Evolutionary conservation across 23 red algal genomes (phyloP), one percentile per base, ranked within the genome.

Genomic region (Gracilaria gracilis): DNA sequence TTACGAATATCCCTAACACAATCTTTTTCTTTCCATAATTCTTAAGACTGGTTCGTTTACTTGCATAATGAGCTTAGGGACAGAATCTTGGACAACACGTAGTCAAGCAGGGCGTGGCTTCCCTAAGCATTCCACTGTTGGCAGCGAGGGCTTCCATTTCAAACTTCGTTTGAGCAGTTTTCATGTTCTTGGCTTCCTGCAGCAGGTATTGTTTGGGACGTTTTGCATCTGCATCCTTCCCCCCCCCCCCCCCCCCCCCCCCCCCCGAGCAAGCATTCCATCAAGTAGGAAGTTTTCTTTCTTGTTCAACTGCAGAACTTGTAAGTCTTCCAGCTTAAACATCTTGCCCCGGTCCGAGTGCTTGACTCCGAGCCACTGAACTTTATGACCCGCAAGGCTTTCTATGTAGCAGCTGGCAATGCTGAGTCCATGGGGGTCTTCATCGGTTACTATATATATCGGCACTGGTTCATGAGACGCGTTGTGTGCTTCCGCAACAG

Each of bases 381-480:
- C 49, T 20, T 44, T 23, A 44, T 46, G 21, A 32, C 54, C 35
- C 34, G 31, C 36, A 38, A 94, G 82, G 51, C 46, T 65, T 7
- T 39, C 35, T 29, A 76, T 58, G 61, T 88, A 94, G 46, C 79
- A 85, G 21, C 38, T 36, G 20, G 91, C 91, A 85, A 94, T 94
- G 91, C 42, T 57, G 27, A 94, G 34, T 29, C 91, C 91, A 44
- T 94, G 91, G 1, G 91, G 91, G 59, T 94, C 91, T 14, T 75
- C 91, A 48, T 94, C 91, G 4, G 91, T 94, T 40, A 94, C 39
- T 15, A 94, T 64, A 75, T 72, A 85, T 54, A 94, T 88, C 6
- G 81, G 91, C 11, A 94, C 9, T 57, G 21, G 21, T 27, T 27
- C 29, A 21, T 47, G 31, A 61, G 25, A 25, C 11, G n/a, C 46